Conservation (phyloP, 2,329 filamentous ascomycete genomes). For the Stenocarpella maydis region DNA sequence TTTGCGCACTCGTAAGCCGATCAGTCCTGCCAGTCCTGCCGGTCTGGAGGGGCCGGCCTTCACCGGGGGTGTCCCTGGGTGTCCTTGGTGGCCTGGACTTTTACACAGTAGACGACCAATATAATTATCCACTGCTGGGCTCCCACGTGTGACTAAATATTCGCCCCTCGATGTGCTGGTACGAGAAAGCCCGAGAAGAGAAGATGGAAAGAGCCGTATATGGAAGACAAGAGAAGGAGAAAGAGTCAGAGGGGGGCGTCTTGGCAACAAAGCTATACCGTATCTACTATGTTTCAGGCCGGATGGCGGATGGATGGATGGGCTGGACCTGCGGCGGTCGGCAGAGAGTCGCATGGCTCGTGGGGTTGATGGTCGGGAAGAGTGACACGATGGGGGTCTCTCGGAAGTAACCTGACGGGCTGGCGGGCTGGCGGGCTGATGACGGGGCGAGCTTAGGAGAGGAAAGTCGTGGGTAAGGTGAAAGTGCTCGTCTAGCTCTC, state of each 20-base stretch:
- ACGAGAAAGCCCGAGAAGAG: not conserved
- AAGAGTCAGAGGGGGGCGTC: not conserved
- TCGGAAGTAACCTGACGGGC: slow-evolving; percentile 18
- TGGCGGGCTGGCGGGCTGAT: not conserved
- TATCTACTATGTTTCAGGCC: slow-evolving; percentile 17
- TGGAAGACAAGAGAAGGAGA: not conserved
- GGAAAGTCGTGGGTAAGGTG: slow-evolving; percentile 26
- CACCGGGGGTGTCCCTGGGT: slow-evolving; percentile 5
- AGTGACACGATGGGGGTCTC: slow-evolving; percentile 17
- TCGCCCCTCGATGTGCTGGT: slow-evolving; percentile 12
- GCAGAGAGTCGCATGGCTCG: slow-evolving; percentile 22
- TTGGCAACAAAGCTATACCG: not conserved
- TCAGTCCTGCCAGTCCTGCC: too few relatives aligned
- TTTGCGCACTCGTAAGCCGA: not conserved
- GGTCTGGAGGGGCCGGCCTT: slow-evolving; percentile 19
- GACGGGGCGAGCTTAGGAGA: not conserved
- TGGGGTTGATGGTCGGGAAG: not conserved
- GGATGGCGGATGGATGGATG: not conserved
- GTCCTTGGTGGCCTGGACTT: not conserved
- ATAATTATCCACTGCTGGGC: slow-evolving; percentile 13
- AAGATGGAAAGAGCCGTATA: not conserved
- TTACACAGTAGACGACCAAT: slow-evolving; percentile 6
- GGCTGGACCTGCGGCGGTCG: slow-evolving; percentile 14
- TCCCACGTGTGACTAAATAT: not conserved
- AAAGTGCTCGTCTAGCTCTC: not conserved